Evolutionary conservation across 2,329 filamentous ascomycete genomes (phyloP).

Genomic region (Emmonsiellopsis sp.): DNA sequence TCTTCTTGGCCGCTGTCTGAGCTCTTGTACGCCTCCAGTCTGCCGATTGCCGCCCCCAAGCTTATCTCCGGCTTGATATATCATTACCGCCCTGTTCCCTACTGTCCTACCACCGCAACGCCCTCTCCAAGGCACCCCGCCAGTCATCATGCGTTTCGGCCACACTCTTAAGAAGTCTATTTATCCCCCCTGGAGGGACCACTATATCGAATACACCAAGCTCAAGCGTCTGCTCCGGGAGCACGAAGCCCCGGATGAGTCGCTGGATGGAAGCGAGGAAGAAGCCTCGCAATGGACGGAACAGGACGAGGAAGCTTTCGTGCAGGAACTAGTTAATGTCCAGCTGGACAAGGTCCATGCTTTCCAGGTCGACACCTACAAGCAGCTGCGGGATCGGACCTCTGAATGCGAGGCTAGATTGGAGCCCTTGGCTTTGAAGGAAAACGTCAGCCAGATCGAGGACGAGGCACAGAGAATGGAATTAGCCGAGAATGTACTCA

Average conservation of each 20-base stretch:
- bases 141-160: constrained; percentile 71
- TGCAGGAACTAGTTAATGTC: constrained; percentile 87
- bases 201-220: constrained; percentile 94
- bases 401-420: constrained; percentile 59
- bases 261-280: constrained; percentile 39
- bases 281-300: constrained; percentile 70
- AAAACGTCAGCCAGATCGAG: constrained; percentile 25
- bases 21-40: not conserved
- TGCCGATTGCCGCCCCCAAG: no score
- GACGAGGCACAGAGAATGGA: constrained; percentile 35
- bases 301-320: constrained; percentile 86
- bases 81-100: constrained; percentile 5
- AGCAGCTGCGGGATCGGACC: constrained; percentile 72
- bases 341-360: constrained; percentile 90
- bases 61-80: not conserved
- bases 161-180: constrained; percentile 72
- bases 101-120: constrained; percentile 15
- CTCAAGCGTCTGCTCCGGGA: constrained; percentile 85
- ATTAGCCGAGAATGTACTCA: constrained; percentile 61
- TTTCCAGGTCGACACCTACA: constrained; percentile 77
- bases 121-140: no score
- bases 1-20: not conserved
- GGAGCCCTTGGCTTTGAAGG: constrained; percentile 44
- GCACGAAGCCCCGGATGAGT: constrained; percentile 44
- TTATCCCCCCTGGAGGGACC: constrained; percentile 80